phyloP scores from a whole-genome alignment of 2,329 filamentous ascomycete species.

The Talaromyces sp. region DNA sequence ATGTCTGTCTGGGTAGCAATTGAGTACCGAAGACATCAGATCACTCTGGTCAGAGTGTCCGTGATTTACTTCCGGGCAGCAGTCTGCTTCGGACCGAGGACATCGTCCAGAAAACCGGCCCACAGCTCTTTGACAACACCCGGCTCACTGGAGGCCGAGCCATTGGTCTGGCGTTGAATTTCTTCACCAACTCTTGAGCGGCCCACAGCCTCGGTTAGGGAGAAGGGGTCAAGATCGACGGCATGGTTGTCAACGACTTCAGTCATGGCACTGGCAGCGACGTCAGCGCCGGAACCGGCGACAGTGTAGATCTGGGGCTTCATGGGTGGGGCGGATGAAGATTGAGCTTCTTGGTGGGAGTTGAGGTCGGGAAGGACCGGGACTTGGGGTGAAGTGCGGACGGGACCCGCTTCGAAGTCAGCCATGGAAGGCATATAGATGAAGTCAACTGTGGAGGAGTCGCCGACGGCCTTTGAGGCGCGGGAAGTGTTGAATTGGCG shows the following conservation, averaged over 20 bases:
- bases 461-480: slow-evolving; percentile 57
- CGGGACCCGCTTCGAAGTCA: slow-evolving; percentile 41
- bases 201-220: slow-evolving; percentile 55
- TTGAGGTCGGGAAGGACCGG: slow-evolving; percentile 53
- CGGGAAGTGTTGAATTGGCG: slow-evolving; percentile 66
- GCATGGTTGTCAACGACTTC: slow-evolving; percentile 61
- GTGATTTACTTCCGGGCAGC: neutral
- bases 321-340: slow-evolving; percentile 44
- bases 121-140: slow-evolving; percentile 40
- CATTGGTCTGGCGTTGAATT: slow-evolving; percentile 39
- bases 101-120: slow-evolving; percentile 41
- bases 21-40: too few species aligned
- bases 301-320: slow-evolving; percentile 61
- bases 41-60: too few species aligned
- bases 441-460: slow-evolving; percentile 66
- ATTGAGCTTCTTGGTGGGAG: slow-evolving; percentile 31
- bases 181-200: slow-evolving; percentile 42
- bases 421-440: slow-evolving; percentile 60
- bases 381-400: slow-evolving; percentile 47
- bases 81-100: slow-evolving; percentile 38
- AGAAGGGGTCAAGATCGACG: slow-evolving; percentile 59
- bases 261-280: slow-evolving; percentile 57
- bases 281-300: slow-evolving; percentile 44
- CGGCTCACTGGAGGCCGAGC: slow-evolving; percentile 23
- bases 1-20: too few species aligned